These are phyloP conservation scores for Podospora australis DNA, from an alignment of 495 filamentous ascomycete genomes.

Conservation along the genomic window DNA sequence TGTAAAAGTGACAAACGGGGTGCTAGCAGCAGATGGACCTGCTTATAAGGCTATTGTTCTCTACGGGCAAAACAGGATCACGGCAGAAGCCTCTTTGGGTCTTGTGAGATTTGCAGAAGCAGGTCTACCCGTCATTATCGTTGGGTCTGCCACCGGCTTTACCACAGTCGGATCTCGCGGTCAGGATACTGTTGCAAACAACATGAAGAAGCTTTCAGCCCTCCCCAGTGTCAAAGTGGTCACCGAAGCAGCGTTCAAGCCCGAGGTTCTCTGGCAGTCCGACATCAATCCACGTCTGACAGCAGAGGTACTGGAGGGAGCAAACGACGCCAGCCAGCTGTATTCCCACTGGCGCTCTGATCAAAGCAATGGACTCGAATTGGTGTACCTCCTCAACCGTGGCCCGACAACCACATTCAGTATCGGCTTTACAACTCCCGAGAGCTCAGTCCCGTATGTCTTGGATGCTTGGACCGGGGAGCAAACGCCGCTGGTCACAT, in stretches of 20 bases:
- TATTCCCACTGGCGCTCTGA: constrained; percentile 32
- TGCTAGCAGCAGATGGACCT: constrained; percentile 35
- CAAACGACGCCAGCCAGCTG: constrained; percentile 27
- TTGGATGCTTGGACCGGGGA: constrained; percentile 40
- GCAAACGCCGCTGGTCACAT: constrained; percentile 26
- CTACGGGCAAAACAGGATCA: constrained; percentile 32
- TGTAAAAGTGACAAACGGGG: constrained; percentile 28
- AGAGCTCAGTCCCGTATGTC: constrained; percentile 27
- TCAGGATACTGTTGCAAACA: constrained; percentile 3
- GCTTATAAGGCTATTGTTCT: constrained; percentile 43
- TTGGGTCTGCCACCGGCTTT: constrained; percentile 27
- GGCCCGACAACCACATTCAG: constrained; percentile 12
- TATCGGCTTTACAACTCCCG: constrained; percentile 23
- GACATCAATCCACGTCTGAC: constrained; percentile 19
- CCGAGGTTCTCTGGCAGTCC: constrained; percentile 9
- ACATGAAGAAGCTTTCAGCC: constrained; percentile 12
- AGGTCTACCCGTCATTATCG: constrained; percentile 40
- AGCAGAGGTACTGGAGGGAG: constrained; percentile 17
- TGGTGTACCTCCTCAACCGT: constrained; percentile 38
- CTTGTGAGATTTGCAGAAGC: constrained; percentile 33
- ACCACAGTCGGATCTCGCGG: constrained; percentile 11
- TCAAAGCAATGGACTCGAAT: constrained; percentile 15
- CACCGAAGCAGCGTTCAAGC: constrained; percentile 6
- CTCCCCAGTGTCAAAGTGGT: constrained; percentile 17
- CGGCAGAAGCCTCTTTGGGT: constrained; percentile 25